Evolutionary conservation across 129 eudicot genomes (phyloP), one percentile per base, ranked within the genome.

Genomic region (Kitagawia praeruptora): DNA sequence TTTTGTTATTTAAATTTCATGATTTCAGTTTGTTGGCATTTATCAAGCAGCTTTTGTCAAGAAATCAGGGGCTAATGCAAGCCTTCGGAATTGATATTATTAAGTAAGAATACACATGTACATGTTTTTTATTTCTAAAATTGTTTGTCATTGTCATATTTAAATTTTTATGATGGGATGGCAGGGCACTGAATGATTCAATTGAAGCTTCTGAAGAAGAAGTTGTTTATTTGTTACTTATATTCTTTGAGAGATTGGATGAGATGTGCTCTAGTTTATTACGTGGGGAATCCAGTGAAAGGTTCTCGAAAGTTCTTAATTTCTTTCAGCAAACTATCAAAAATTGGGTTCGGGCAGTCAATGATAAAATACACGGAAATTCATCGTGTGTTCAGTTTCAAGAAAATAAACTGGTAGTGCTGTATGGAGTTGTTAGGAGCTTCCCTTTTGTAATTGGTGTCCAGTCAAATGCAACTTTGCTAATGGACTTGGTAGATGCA

Each of bases 371-470:
- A 74, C 58, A 80, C 31, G 84, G 83, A 38, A 85, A 75, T 54
- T 71, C 78, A 51, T 81, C 79, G 18, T 69, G 54, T 80, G 23
- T 73, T 64, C 78, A 81, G 82, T 79, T 89, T 78, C 84, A 72
- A 69, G 88, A 79, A 39, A 54, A 83, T 80, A 82, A 75, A 66
- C 81, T 92, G 86, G 90, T 89, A 81, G 76, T 79, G 71, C 87
- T 95, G 41, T 95, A 97, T 97, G 98, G 96, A 86, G 83, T 79
- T 77, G 41, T 90, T 39, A 71, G 83, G 47, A 90, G 98, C 86
- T 92, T 83, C 82, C 86, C 98, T 74, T 88, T 85, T 83, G 77
- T 90, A 74, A 53, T 42, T 38, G 86, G 84, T 48, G 85, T 41
- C 66, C 85, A 89, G 82, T 88, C 79, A 78, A 84, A 85, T 71